Evolutionary conservation across 768 basidiomycete species (phyloP).

Genomic region (Suillus decipiens): DNA sequence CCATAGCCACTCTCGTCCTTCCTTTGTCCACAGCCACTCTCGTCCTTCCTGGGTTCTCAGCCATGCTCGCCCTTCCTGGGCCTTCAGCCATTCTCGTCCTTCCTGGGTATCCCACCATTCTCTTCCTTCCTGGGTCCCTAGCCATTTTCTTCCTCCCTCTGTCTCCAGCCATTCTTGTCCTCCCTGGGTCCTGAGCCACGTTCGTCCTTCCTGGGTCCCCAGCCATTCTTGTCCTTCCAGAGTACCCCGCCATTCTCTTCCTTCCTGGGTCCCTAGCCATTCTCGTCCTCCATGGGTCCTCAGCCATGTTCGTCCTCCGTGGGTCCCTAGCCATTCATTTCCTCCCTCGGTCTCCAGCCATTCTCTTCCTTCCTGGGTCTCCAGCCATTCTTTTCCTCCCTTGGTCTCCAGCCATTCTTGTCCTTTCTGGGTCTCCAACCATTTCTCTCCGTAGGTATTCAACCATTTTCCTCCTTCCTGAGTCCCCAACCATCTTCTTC

Average conservation of each 20-base stretch:
- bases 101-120: neutral
- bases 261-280: no score
- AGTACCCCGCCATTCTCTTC: no score
- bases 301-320: neutral
- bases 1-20: neutral
- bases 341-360: neutral
- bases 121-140: neutral
- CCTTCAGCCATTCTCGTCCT: neutral
- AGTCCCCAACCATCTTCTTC: neutral
- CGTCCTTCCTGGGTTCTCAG: neutral
- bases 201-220: neutral
- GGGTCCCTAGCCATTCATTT: neutral
- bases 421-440: neutral
- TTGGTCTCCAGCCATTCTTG: neutral
- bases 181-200: neutral
- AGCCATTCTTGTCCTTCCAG: no score
- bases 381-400: neutral
- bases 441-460: neutral
- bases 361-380: neutral
- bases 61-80: neutral
- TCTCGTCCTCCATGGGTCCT: neutral
- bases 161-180: neutral
- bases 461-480: neutral
- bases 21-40: neutral
- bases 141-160: neutral